Evolutionary conservation across 176 grass and related monocot species (phyloP), one percentile per base, ranked within the genome.

Genomic region (Triticum urartu): DNA sequence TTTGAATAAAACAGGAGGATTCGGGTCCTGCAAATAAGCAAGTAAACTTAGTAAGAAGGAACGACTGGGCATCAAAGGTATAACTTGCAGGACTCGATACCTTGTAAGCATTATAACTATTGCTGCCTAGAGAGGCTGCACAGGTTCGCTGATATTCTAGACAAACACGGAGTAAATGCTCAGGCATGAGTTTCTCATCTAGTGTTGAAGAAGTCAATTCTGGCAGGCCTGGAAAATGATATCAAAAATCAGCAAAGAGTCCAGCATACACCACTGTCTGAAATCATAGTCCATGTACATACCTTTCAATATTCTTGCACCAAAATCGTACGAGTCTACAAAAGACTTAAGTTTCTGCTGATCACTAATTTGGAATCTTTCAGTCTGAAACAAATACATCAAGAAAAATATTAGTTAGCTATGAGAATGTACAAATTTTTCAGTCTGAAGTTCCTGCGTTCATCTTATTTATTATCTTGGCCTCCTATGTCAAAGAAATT

Each of bases 251-350:
- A 91, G 82, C 17, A 47, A 81, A 81, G 17, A 81, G 17, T 77
- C 50, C 39, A 50, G 60, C 45, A 75, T 68, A 59, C 13, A 79
- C 20, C 70, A 92, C 12, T 40, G 18, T 54, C 64, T 73, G 24
- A 89, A 90, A 85, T 65, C 78, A 59, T 61, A 82, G 39, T 17
- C 74, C 54, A 79, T 45, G 68, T 58, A 66, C 68, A 75, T 64
- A 98, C 96, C 96, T 88, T 95, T 94, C 60, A 95, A 84, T 86
- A 95, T 81, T 88, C 32, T 95, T 71, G 91, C 77, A 78, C 96
- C 96, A 9, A 95, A 61, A n/a, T 79, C 86, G 71, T 98, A 98
- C 2, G 96, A 98, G 61, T 95, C 88, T 61, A 91, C 81, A 18
- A 98, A 98, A 87, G 82, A 92, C 18, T 89, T 81, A 56, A 98